Percentiles rank a stretch among this genome's conserved stretches.
Evolutionary conservation across 768 basidiomycete genomes (phyloP).

Genomic region (Paxillus ammoniavirescens): DNA sequence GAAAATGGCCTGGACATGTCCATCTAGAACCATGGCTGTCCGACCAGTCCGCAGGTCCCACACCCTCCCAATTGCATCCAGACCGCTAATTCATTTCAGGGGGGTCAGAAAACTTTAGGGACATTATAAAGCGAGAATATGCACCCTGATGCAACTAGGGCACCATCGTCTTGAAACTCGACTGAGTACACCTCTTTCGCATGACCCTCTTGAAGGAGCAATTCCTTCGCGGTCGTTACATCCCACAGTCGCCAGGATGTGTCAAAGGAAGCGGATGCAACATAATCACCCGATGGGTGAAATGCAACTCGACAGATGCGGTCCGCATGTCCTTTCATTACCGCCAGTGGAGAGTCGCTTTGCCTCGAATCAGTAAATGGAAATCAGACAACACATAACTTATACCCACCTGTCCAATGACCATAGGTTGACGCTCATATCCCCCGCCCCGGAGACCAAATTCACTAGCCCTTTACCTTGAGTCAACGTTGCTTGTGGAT

Average conservation of each 20-base stretch:
- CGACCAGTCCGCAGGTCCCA: constrained; percentile 96
- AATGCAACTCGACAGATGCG: constrained; percentile 94
- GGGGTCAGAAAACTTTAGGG: neutral
- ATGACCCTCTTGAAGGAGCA: constrained; percentile 94
- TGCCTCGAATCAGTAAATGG: constrained; percentile 5
- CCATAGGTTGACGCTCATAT: constrained; percentile 86
- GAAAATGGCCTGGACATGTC: constrained; percentile 91
- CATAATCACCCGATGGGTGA: constrained; percentile 92
- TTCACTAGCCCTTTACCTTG: constrained; percentile 67
- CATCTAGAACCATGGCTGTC: constrained; percentile 97
- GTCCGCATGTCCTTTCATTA: constrained; percentile 84
- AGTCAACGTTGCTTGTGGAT: constrained; percentile 85
- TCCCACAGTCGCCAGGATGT: constrained; percentile 99
- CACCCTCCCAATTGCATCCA: constrained; percentile 95
- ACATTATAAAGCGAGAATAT: constrained; percentile 19
- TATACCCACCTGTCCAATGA: constrained; percentile 69
- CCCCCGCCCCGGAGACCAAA: constrained; percentile 88
- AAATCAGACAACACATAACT: neutral
- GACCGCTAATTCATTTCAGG: constrained; percentile 53
- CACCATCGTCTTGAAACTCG: constrained; percentile 96
- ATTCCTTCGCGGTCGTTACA: constrained; percentile 72
- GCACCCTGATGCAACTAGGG: constrained; percentile 90
- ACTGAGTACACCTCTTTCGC: constrained; percentile 95
- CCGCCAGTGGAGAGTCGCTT: constrained; percentile 84
- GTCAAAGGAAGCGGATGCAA: constrained; percentile 95